Evolutionary conservation across 129 eudicot genomes (phyloP), one percentile per base, ranked within the genome.

Genomic region (Kitagawia praeruptora): DNA sequence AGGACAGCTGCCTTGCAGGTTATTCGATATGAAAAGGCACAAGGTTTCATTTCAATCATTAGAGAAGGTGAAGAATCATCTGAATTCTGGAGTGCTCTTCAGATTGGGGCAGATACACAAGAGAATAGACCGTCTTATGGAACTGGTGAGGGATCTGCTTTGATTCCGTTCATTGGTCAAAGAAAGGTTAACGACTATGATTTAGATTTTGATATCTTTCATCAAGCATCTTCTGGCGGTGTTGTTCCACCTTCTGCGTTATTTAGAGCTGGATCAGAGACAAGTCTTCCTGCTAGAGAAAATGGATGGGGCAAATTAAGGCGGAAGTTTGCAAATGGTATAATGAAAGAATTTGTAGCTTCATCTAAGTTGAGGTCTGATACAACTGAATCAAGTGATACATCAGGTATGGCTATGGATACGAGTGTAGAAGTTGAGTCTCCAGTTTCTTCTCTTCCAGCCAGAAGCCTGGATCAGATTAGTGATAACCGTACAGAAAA

Each of bases 261-360:
- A 40, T 83, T 93, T 1, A 94, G 91, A 28, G 77, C 83, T 39
- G 84, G 80, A 61, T 79, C 88, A 7, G 98, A 89, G 88, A 89
- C 89, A 71, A 79, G 90, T 78, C 87, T 96, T 83, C 99, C 98
- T 47, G 90, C 90, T n/a, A 86, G 88, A 75, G 88, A 85, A 80
- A 89, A 88, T 77, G 92, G 98, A 25, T 96, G 99, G 99, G 89
- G 89, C 58, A 82, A 81, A 78, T 80, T 92, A 79, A 90, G 99
- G 67, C 81, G 81, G 66, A 94, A 92, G 84, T 88, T 94, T 85
- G 89, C 87, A 28, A 83, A 75, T 75, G 97, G 98, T n/a, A 74
- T 85, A 56, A 86, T 91, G 89, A 94, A 91, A 84, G 93, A 88
- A 70, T 74, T 91, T 82, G 77, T 94, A 41, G 79, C 84, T 13